A percentile compares a stretch with the other conserved stretches of the same genome.
Evolutionary conservation across 2,329 filamentous ascomycete species (phyloP).

Genomic region (Colletotrichum liaoningense): DNA sequence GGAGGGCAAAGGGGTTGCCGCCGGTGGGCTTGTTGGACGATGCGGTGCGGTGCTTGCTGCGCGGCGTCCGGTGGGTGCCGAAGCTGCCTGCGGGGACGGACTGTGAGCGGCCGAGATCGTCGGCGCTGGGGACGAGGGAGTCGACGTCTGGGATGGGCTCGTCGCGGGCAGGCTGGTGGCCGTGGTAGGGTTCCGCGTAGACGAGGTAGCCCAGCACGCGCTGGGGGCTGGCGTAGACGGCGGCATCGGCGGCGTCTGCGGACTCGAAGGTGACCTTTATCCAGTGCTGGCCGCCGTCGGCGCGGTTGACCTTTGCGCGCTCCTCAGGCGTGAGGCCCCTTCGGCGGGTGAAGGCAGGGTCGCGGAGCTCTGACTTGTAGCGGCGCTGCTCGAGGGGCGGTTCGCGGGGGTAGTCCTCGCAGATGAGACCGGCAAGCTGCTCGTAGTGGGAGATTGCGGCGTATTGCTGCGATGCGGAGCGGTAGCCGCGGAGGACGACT

Average conservation of each 20-base stretch:
- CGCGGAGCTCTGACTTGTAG: conserved; percentile 80
- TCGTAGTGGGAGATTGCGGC: conserved; percentile 92
- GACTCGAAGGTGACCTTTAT: conserved; percentile 88
- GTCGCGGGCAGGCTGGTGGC: conserved; percentile 72
- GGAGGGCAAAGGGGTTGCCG: conserved; percentile 50
- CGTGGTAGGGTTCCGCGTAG: conserved; percentile 77
- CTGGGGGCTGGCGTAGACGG: conserved; percentile 77
- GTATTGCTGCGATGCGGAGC: conserved; percentile 75
- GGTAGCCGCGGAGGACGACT: conserved; percentile 87
- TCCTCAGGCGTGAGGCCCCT: conserved; percentile 77
- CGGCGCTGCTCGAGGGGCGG: conserved; percentile 78
- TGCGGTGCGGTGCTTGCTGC: conserved; percentile 38
- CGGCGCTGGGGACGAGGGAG: conserved; percentile 47
- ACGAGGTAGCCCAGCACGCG: conserved; percentile 77
- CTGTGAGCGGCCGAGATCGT: conserved; percentile 46
- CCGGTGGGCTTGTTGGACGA: conserved; percentile 40
- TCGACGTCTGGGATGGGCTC: conserved; percentile 68
- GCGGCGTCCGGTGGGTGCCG: conserved; percentile 37
- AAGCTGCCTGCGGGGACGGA: conserved; percentile 48
- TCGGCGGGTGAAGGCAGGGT: conserved; percentile 76
- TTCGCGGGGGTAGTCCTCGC: conserved; percentile 91
- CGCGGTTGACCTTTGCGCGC: conserved; percentile 81
- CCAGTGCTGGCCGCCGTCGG: conserved; percentile 90
- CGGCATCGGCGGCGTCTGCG: conserved; percentile 75
- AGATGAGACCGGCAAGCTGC: conserved; percentile 84